Evolutionary conservation across 257 asterid genomes (phyloP).

Genomic region (Solanum lignicaule): DNA sequence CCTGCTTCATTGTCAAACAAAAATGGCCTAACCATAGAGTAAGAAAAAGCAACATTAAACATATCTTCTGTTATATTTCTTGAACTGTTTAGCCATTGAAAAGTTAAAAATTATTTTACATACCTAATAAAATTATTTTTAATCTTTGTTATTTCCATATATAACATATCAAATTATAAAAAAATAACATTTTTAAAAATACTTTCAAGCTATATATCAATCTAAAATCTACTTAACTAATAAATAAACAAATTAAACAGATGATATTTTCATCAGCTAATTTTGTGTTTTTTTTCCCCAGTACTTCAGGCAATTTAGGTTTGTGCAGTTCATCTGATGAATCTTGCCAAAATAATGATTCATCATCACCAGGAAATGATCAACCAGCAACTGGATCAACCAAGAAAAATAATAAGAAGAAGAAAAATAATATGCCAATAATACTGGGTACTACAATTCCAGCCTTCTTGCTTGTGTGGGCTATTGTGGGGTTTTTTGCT

Average conservation of each 20-base stretch:
- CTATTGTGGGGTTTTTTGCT: conserved; percentile 5
- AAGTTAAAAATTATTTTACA: neutral
- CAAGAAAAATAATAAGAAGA: too few species aligned
- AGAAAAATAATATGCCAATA: conserved; percentile 11
- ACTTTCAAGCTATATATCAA: too few species aligned
- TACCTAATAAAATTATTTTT: neutral
- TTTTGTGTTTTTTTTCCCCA: neutral
- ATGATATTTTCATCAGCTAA: neutral
- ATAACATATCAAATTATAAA: too few species aligned
- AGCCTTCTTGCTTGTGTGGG: conserved; percentile 18
- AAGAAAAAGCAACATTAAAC: conserved; percentile 3
- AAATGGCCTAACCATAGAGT: conserved; percentile 29
- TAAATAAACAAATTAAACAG: too few species aligned
- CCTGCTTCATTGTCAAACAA: conserved; percentile 42
- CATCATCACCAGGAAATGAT: neutral
- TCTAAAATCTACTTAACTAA: too few species aligned
- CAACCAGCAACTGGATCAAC: neutral
- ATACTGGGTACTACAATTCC: conserved; percentile 29
- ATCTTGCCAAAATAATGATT: conserved; percentile 15
- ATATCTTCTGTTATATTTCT: neutral
- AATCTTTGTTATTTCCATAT: too few species aligned
- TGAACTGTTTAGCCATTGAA: too few species aligned
- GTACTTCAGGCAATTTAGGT: conserved; percentile 40
- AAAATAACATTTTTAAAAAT: too few species aligned
- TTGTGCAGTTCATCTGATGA: conserved; percentile 29